Conservation (phyloP, 495 filamentous ascomycete genomes). For the Lentithecium fluviatile region DNA sequence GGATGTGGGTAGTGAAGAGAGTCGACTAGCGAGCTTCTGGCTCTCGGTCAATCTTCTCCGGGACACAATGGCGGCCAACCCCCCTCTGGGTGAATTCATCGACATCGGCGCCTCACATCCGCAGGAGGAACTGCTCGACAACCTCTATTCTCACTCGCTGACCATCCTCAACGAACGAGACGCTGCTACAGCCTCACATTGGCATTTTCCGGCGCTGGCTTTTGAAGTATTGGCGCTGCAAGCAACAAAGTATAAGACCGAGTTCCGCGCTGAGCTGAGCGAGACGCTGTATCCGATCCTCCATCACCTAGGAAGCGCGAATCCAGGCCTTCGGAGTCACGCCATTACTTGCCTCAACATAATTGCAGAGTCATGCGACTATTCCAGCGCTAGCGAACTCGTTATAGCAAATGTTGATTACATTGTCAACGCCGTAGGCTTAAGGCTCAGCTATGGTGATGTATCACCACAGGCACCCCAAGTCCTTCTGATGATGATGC, state of each 20-base stretch:
- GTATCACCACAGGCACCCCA: slow-evolving; percentile 87
- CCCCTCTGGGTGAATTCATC: slow-evolving; percentile 67
- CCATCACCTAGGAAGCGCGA: slow-evolving; percentile 75
- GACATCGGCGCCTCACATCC: slow-evolving; percentile 46
- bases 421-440: slow-evolving; percentile 85
- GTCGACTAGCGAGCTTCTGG: slow-evolving; percentile 71
- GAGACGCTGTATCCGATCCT: slow-evolving; percentile 89
- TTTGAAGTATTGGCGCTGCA: slow-evolving; percentile 44
- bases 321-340: slow-evolving; percentile 69
- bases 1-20: slow-evolving; percentile 23
- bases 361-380: slow-evolving; percentile 72
- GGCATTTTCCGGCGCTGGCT: slow-evolving; percentile 53
- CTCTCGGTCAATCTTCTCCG: slow-evolving; percentile 70
- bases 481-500: slow-evolving; percentile 93
- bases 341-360: slow-evolving; percentile 81
- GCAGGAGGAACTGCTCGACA: slow-evolving; percentile 62
- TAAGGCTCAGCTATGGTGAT: slow-evolving; percentile 88
- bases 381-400: slow-evolving; percentile 69
- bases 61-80: slow-evolving; percentile 34
- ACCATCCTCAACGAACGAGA: slow-evolving; percentile 55
- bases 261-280: slow-evolving; percentile 81
- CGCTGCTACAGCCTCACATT: slow-evolving; percentile 58
- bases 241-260: slow-evolving; percentile 45
- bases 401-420: slow-evolving; percentile 95
- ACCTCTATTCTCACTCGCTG: slow-evolving; percentile 77